Conservation (phyloP, 2,329 filamentous ascomycete species). For the Pseudopyrenochaeta lycopersici region DNA sequence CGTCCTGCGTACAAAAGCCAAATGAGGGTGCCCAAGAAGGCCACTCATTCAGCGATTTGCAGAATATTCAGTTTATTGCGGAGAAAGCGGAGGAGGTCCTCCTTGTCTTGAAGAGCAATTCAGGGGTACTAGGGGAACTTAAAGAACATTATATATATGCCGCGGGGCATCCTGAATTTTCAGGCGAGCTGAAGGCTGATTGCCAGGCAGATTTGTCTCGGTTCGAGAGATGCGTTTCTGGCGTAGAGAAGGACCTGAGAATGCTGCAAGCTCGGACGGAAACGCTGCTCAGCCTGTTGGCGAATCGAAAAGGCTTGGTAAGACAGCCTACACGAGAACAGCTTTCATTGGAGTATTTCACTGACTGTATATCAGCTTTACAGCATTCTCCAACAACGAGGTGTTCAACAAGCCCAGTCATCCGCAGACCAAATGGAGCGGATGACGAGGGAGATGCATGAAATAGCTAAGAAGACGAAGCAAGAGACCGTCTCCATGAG, state of each 20-base stretch:
- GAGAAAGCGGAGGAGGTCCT: slow-evolving; percentile 50
- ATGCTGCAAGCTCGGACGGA: slow-evolving; percentile 23
- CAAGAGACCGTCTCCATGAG: slow-evolving; percentile 55
- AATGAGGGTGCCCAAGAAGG: not conserved
- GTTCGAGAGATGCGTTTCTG: slow-evolving; percentile 16
- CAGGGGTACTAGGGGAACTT: slow-evolving; percentile 37
- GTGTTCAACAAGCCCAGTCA: not conserved
- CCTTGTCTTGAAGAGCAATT: slow-evolving; percentile 43
- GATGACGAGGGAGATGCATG: not conserved
- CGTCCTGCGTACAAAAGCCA: too few species aligned
- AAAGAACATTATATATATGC: slow-evolving; percentile 20
- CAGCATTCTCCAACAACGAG: not conserved
- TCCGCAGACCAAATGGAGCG: not conserved
- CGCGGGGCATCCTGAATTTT: slow-evolving; percentile 6
- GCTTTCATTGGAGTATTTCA: not conserved
- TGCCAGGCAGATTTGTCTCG: slow-evolving; percentile 14
- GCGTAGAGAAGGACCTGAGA: slow-evolving; percentile 19
- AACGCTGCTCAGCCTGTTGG: slow-evolving; percentile 20
- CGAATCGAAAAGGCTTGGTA: slow-evolving; percentile 31
- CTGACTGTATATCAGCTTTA: not conserved
- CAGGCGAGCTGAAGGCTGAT: slow-evolving; percentile 3
- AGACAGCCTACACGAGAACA: not conserved
- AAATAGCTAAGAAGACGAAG: slow-evolving; percentile 44
- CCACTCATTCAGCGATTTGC: slow-evolving; percentile 43
- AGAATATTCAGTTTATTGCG: slow-evolving; percentile 45